Conservation (phyloP, 805 yeast species). For the Ogataea chonburiensis region DNA sequence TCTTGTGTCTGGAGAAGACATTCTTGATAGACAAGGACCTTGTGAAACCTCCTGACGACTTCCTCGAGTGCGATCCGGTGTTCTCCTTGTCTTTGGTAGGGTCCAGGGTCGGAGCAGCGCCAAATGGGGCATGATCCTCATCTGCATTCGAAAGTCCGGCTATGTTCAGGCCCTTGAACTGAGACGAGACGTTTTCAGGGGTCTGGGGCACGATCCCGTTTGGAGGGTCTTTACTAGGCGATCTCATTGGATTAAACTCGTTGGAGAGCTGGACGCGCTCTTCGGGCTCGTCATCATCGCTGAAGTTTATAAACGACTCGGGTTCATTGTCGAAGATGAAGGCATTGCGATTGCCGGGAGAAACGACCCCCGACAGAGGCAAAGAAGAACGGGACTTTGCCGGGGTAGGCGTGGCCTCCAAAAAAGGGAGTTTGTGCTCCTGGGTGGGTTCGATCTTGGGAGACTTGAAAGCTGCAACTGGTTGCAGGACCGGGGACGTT, state of each 20-base stretch:
- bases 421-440: constrained; percentile 2
- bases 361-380: constrained; percentile 12
- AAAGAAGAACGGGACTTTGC: constrained; percentile 12
- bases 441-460: constrained; percentile 6
- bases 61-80: constrained; percentile 18
- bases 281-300: constrained; percentile 18
- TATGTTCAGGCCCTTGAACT: constrained; percentile 26
- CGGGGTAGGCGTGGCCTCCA: constrained; percentile 14
- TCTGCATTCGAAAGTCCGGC: constrained; percentile 17
- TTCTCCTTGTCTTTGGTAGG: constrained; percentile 17
- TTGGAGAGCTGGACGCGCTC: background rate
- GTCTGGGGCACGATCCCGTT: constrained; percentile 17
- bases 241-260: constrained; percentile 17
- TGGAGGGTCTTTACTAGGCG: constrained; percentile 18
- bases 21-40: constrained; percentile 27
- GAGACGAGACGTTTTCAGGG: constrained; percentile 14
- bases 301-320: constrained; percentile 21
- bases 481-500: constrained; percentile 8
- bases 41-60: constrained; percentile 22
- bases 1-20: constrained; percentile 29
- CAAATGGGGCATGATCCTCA: constrained; percentile 6
- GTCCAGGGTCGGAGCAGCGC: constrained; percentile 1
- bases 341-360: constrained; percentile 26
- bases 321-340: constrained; percentile 23
- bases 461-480: constrained; percentile 15